phyloP scores from a whole-genome alignment of 2,329 filamentous ascomycete species.

The Ceratocystis papillata region DNA sequence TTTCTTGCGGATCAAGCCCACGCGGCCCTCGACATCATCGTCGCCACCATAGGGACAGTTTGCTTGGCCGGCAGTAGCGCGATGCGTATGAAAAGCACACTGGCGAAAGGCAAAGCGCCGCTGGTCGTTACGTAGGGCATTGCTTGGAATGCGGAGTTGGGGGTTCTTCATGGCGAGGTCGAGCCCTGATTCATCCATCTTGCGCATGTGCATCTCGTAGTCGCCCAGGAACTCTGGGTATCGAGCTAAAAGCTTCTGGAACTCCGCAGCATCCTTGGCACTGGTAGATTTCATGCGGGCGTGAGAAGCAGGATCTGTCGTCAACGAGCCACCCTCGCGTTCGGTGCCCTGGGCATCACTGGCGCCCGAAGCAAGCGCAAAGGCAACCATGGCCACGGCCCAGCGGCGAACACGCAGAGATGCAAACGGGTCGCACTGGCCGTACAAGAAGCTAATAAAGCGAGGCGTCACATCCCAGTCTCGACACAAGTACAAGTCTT shows the following conservation, averaged over 20 bases:
- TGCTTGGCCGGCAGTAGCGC: constrained; percentile 43
- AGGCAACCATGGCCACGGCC: constrained; percentile 52
- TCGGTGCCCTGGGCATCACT: constrained; percentile 20
- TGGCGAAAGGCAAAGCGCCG: constrained; percentile 50
- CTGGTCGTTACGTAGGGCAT: constrained; percentile 46
- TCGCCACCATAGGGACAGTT: constrained; percentile 39
- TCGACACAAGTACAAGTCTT: constrained; percentile 48
- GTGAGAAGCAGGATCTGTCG: constrained; percentile 26
- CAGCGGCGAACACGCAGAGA: constrained; percentile 46
- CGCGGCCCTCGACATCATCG: constrained; percentile 18
- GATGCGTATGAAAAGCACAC: constrained; percentile 51
- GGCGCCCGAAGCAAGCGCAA: constrained; percentile 36
- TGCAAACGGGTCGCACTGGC: constrained; percentile 40
- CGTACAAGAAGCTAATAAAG: constrained; percentile 44
- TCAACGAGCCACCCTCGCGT: constrained; percentile 27
- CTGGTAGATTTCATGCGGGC: constrained; percentile 26
- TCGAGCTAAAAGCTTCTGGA: constrained; percentile 36
- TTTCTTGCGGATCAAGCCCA: constrained; percentile 20
- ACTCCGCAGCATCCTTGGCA: constrained; percentile 29
- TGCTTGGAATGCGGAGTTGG: constrained; percentile 47
- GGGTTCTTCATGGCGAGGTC: constrained; percentile 50
- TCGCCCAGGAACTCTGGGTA: constrained; percentile 41
- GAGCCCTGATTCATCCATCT: constrained; percentile 42
- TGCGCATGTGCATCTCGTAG: constrained; percentile 42
- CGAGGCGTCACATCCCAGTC: constrained; percentile 48